Evolutionary conservation across 768 basidiomycete genomes (phyloP), one percentile per base, ranked within the genome.

Genomic region (Tremella mesenterica): DNA sequence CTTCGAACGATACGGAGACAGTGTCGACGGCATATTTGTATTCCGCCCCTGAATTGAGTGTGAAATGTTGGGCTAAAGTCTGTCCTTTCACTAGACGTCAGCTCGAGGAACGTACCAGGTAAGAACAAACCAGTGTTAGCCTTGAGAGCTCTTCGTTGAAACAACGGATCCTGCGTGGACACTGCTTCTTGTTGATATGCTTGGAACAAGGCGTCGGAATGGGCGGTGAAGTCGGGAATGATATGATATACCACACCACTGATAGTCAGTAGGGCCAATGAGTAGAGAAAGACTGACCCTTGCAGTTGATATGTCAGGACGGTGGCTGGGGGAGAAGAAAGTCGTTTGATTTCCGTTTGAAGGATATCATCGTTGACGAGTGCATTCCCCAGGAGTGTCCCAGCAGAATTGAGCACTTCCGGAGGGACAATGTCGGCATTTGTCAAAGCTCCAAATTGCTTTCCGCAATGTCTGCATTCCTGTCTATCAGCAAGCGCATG

Each of bases 11-110:
- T 13, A 63, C 54, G 4, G 59, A 67, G 25, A 47, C 33, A 1
- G 65, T 59, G 16, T 60, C 57, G n/a, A 67, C 65, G 20, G 56
- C 62, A 58, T 72, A 69, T 36, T 67, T 67, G 59, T 67, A 67
- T 12, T 41, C 31, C 13, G 46, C 59, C 4, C 68, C 68, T 23
- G 56, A 58, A 38, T 67, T 65, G 48, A 67, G 44, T 0, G 58
- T 65, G 27, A 67, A 67, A 16, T 72, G 69, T 29, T 70, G 68
- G 38, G 68, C 54, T 3, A 69, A 52, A 7, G 65, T 31, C 23
- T 54, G 54, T 0, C 60, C 60, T 48, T 56, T 58, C 33, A 64
- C 62, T 61, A 45, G 18, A 2, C 13, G 16, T 46, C 39, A 44
- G 38, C 21, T 13, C 27, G 31, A 33, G 9, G 16, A 44, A 12